A percentile compares a stretch with the other conserved stretches of the same genome.
Conservation (phyloP, 2,329 filamentous ascomycete genomes). For the Colletotrichum cuscutae region DNA sequence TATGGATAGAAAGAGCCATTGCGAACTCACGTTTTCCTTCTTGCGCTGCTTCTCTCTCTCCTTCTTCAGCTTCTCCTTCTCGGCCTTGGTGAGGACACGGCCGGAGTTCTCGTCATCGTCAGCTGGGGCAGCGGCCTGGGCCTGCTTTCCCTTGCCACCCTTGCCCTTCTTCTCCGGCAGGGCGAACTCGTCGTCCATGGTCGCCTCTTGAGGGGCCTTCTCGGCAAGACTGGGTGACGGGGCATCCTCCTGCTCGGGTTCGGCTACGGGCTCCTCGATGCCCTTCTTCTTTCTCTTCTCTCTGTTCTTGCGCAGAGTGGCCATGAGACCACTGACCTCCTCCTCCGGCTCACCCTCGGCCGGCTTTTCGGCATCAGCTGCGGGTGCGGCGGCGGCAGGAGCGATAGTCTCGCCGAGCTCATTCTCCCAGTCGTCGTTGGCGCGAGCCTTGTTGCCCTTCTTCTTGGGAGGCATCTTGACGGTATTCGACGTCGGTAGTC, state of each 20-base stretch:
- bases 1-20: not conserved
- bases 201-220: constrained; percentile 85
- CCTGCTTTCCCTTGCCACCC: constrained; percentile 59
- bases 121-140: constrained; percentile 53
- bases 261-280: constrained; percentile 75
- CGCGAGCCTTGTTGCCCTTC: constrained; percentile 86
- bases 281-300: constrained; percentile 94
- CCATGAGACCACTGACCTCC: constrained; percentile 77
- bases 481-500: constrained; percentile 32
- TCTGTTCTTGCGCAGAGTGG: constrained; percentile 83
- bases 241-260: constrained; percentile 56
- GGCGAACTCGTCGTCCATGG: constrained; percentile 86
- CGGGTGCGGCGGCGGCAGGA: constrained; percentile 64
- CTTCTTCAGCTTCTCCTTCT: constrained; percentile 98
- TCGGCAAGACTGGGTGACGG: constrained; percentile 61
- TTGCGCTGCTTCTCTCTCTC: constrained; percentile 98
- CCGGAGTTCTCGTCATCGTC: constrained; percentile 65
- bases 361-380: constrained; percentile 60
- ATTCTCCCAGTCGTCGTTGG: constrained; percentile 92
- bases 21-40: constrained; percentile 83
- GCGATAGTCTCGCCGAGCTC: constrained; percentile 84
- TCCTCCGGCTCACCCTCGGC: constrained; percentile 64
- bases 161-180: constrained; percentile 81
- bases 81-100: constrained; percentile 91
- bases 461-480: constrained; percentile 89